Evolutionary conservation across 2,329 filamentous ascomycete species (phyloP), one percentile per base, ranked within the genome.

Genomic region (Penicillium nordicum): DNA sequence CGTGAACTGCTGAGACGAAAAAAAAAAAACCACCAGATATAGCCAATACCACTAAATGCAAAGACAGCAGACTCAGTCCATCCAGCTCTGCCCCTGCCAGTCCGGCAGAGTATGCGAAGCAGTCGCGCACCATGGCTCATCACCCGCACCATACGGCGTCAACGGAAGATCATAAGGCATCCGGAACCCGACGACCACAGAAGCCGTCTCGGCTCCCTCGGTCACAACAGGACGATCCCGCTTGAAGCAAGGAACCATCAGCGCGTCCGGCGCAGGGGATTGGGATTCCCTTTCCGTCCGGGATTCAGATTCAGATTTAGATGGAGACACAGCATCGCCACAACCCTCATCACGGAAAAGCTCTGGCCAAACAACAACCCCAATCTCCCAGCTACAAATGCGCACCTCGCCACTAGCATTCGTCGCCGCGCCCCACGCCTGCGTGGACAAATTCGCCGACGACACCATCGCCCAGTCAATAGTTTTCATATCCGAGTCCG

Each of bases 361-460:
- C 21, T 69, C 84, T 0, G 92, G 91, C 89, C 91, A 95, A 0
- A 96, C 81, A 45, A 96, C 69, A 1, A 96, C 89, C 0, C 92
- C 92, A 32, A 90, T 82, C 71, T 96, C 92, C 78, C 88, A 96
- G 30, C 89, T 94, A 56, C 88, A 86, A 29, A 96, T 84, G 36
- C 87, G 82, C 30, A 91, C 76, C 64, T 89, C 82, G 0, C 83
- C 84, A 0, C 79, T 76, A 3, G 77, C 71, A 58, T 82, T 84
- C 1, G 70, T 72, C 3, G 82, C 78, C 37, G 88, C 85, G 1
- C 92, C 92, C 92, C 92, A 96, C 0, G 92, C 92, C 73, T 96
- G 91, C 59, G 87, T 93, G 1, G 89, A 94, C 2, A 96, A 72
- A 64, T 96, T 96, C n/a, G 92, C 91, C n/a, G 89, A 94, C 0